These are phyloP conservation scores for Aaosphaeria pasadenensis DNA, from an alignment of 2,329 filamentous ascomycete species.

Conservation along the genomic window DNA sequence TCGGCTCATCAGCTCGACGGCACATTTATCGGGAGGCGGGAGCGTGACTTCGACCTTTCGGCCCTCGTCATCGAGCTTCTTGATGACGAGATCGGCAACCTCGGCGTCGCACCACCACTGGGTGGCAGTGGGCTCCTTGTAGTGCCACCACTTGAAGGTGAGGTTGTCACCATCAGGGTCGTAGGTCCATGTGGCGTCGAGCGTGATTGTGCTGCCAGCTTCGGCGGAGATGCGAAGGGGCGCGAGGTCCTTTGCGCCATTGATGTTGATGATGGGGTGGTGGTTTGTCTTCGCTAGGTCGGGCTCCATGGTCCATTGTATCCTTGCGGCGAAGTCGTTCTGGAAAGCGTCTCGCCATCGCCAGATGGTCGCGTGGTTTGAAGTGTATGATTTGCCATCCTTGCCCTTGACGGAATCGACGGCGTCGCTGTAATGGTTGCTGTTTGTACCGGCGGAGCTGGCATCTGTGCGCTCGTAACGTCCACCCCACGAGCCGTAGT, in stretches of 20 bases:
- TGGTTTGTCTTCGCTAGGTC: conserved; percentile 43
- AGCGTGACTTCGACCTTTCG: conserved; percentile 38
- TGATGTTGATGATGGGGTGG: conserved; percentile 48
- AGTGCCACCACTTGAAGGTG: conserved; percentile 52
- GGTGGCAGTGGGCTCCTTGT: conserved; percentile 41
- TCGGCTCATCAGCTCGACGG: conserved; percentile 35
- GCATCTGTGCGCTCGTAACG: conserved; percentile 39
- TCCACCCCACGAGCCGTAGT: conserved; percentile 51
- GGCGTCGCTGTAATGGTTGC: conserved; percentile 39
- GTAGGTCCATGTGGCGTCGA: conserved; percentile 48
- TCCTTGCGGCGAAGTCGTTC: conserved; percentile 49
- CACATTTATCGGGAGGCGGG: conserved; percentile 42
- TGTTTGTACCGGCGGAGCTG: conserved; percentile 30
- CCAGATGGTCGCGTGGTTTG: conserved; percentile 52
- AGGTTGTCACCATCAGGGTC: conserved; percentile 46
- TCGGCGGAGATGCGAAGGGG: conserved; percentile 42
- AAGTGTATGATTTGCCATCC: conserved; percentile 32
- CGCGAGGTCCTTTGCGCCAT: conserved; percentile 35
- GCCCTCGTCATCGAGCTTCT: conserved; percentile 24
- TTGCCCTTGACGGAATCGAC: conserved; percentile 35
- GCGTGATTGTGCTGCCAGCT: conserved; percentile 37
- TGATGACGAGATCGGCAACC: conserved; percentile 38
- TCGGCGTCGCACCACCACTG: conserved; percentile 44
- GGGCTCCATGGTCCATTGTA: conserved; percentile 44
- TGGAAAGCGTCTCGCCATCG: conserved; percentile 54